Percentiles rank a stretch among this genome's conserved stretches.
phyloP scores from a whole-genome alignment of 306 rosid genomes.

The Hippophae rhamnoides region DNA sequence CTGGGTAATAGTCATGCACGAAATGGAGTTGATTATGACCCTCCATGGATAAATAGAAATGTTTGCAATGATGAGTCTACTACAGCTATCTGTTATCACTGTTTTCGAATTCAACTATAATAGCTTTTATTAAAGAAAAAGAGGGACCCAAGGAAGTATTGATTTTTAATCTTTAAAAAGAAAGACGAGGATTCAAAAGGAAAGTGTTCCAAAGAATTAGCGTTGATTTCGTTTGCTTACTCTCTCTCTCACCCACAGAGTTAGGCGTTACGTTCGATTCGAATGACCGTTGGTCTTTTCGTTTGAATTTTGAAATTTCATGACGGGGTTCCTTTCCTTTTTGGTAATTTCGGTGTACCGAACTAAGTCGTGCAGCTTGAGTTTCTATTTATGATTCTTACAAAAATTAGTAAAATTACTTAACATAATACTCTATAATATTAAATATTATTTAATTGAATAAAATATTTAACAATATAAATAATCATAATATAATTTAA shows the following conservation, averaged over 20 bases:
- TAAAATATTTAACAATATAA: too few relatives aligned
- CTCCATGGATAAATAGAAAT: conserved; percentile 12
- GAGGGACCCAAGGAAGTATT: neutral
- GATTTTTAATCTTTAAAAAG: conserved; percentile 22
- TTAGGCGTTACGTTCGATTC: conserved; percentile 16
- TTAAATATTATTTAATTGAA: too few relatives aligned
- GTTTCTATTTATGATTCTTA: too few relatives aligned
- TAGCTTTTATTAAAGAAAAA: neutral
- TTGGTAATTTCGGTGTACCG: too few relatives aligned
- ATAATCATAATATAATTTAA: too few relatives aligned
- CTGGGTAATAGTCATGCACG: conserved; percentile 37
- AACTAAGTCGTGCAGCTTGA: too few relatives aligned
- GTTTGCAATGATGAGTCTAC: neutral
- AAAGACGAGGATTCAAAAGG: conserved; percentile 4
- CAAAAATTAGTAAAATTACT: too few relatives aligned
- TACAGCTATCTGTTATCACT: conserved; percentile 6
- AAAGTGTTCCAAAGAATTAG: neutral
- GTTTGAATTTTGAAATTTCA: conserved; percentile 41
- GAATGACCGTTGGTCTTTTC: conserved; percentile 40
- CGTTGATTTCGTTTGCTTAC: conserved; percentile 20
- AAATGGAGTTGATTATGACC: conserved; percentile 25
- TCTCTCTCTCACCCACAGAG: neutral
- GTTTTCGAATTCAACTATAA: conserved; percentile 23
- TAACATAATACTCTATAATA: too few relatives aligned
- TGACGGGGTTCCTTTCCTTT: conserved; percentile 23